Evolutionary conservation across 805 yeast genomes (phyloP), one percentile per base, ranked within the genome.

Genomic region (Kuraishia molischiana): DNA sequence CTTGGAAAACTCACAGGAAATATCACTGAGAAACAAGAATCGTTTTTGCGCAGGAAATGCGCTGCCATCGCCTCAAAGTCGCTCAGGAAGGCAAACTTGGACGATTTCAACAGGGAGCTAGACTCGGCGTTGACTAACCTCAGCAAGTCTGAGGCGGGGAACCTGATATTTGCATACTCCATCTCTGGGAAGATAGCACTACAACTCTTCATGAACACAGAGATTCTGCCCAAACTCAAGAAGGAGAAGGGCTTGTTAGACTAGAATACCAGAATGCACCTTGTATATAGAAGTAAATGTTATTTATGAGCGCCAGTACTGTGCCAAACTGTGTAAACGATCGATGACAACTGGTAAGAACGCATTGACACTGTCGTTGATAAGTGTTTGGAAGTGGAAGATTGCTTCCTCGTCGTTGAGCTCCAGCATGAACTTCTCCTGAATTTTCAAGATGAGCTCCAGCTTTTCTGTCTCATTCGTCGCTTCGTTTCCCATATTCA

Each of bases 391-490:
- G 76, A 92, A 90, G 51, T 90, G 96, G 19, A 85, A 63, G 17
- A 92, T 87, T 0, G 98, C 97, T 51, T 89, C 97, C 53, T 89
- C 97, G 50, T 92, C 99, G 31, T 82, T 79, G 82, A 92, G 74
- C 41, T 90, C 95, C 40, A 90, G 61, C 59, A 94, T 85, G 58
- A 92, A 92, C 59, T 92, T 85, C 53, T 92, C 98, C 54, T 86
- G 85, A 2, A 92, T 95, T 54, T 87, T 90, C 57, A 81, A 79
- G 22, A 90, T 83, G 0, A 95, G 86, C 51, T 90, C 80, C 45
- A 76, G 78, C 9, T 90, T 87, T 50, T 92, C 97, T 22, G 79
- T 64, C 30, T 60, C 66, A 35, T 52, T 59, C n/a, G 57, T 49
- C 5, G 49, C 41, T 1, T 50, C 47, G 22, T 47, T 45, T 1